A percentile compares a stretch with the other conserved stretches of the same genome.
These are phyloP conservation scores for Wickerhamomyces sp. DNA, from an alignment of 1,139 yeast species.

Conservation along the genomic window DNA sequence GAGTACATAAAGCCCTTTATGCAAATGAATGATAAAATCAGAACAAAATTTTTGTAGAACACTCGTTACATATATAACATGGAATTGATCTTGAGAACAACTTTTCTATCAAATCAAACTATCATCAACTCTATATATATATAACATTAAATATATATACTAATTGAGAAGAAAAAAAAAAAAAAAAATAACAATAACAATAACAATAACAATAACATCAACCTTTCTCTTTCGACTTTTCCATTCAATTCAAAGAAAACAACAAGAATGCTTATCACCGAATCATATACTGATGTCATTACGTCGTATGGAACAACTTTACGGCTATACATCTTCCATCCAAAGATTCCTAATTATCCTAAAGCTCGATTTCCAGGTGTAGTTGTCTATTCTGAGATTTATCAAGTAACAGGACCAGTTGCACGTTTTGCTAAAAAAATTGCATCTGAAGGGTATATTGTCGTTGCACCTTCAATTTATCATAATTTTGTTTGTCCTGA, in stretches of 20 bases:
- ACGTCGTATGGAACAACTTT: constrained; percentile 65
- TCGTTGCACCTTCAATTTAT: constrained; percentile 72
- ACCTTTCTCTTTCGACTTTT: no score
- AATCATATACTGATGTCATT: constrained; percentile 56
- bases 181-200: not conserved
- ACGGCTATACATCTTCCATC: constrained; percentile 64
- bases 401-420: constrained; percentile 74
- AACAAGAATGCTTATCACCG: constrained; percentile 57
- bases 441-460: constrained; percentile 77
- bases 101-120: no score
- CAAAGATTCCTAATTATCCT: constrained; percentile 67
- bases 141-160: no score
- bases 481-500: constrained; percentile 66
- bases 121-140: no score
- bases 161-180: not conserved
- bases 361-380: constrained; percentile 77
- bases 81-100: no score
- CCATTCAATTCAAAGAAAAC: no score
- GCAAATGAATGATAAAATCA: no score
- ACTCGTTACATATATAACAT: no score
- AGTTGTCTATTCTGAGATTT: constrained; percentile 72
- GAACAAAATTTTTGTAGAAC: no score
- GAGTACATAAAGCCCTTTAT: no score
- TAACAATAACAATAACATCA: no score
- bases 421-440: constrained; percentile 71